phyloP scores from a whole-genome alignment of 139 green algal species.

The Coelastrella sp. region DNA sequence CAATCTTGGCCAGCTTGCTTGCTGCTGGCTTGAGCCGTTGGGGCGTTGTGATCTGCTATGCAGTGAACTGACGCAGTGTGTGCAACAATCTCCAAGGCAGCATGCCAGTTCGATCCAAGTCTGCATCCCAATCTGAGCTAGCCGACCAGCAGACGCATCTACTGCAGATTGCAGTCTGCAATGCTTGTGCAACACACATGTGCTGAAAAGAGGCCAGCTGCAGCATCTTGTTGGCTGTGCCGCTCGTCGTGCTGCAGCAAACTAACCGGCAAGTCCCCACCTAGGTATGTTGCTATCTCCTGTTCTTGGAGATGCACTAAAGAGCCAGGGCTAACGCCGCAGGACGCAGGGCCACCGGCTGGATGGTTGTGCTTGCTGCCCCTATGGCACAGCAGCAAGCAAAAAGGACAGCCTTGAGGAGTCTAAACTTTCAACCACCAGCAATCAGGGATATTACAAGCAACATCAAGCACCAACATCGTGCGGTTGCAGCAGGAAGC shows the following conservation, averaged over 20 bases:
- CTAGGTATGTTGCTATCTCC: neutral
- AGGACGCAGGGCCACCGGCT: neutral
- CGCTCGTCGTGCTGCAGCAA: neutral
- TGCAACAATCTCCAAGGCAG: neutral
- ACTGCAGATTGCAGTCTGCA: too few species aligned
- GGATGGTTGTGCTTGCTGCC: neutral
- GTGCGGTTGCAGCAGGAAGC: neutral
- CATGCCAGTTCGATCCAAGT: too few species aligned
- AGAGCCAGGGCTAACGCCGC: neutral
- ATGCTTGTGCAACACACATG: too few species aligned
- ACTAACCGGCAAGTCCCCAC: neutral
- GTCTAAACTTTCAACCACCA: neutral
- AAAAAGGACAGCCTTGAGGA: neutral
- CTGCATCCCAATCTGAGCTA: too few species aligned
- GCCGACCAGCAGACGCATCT: too few species aligned
- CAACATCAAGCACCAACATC: neutral
- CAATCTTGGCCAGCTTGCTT: neutral
- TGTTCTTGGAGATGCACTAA: neutral
- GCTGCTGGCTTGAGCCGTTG: neutral
- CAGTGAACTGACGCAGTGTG: neutral
- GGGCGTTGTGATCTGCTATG: neutral
- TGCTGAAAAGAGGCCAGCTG: too few species aligned
- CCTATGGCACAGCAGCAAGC: neutral
- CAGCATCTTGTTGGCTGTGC: neutral
- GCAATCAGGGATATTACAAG: neutral